Base-by-base conservation (phyloP, 2,329 filamentous ascomycete species). In the Gnomoniopsis smithogilvyi region DNA sequence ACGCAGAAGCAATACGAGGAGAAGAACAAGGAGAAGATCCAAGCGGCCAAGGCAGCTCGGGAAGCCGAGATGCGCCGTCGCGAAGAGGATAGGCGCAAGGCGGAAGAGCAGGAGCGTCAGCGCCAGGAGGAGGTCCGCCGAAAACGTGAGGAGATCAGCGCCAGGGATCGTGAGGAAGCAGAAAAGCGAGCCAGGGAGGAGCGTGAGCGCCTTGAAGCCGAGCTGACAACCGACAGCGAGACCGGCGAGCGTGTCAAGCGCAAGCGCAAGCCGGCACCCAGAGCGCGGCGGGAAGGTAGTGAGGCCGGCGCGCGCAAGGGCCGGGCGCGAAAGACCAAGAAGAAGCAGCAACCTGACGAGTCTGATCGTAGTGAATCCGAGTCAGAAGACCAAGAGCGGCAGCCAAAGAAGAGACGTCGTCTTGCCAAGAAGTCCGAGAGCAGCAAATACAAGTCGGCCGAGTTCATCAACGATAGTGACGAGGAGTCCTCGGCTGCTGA, bases 1-100 rank as follows among this genome's bases (percentile, higher is more conserved):
- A 89, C 85, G 65, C 95, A 99, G 72, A 88, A 85, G 63, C 91
- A 96, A 63, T 98, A 96, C 73, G 95, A 99, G 72, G 89, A 92
- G 67, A 92, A 91, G 78, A 97, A 98, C 71, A 91, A 92, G 38
- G 86, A 90, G 67, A 96, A 95, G 73, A 84, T 98, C 3, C 85
- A 89, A 62, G 87, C 92, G 55, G 93, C 95, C 8, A 84, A 90
- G 38, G 86, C 90, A 67, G 83, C 87, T 62, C 89, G 94, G 55
- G 90, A 98, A 67, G 89, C 87, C 3, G 93, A 96, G 71, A 78
- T 93, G 21, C 84, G 81, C 61, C 86, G 84, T 62, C 88, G 91
- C 7, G 92, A 96, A 70, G 92, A 92, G 64, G 87, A 88, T 69
- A 86, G 88, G 47, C 80, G 85, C 64, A 85, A 83, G 66, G 83